Percentiles rank a stretch among this genome's conserved stretches.
Conservation (phyloP, 768 basidiomycete species). For the Aureoboletus auriporus region DNA sequence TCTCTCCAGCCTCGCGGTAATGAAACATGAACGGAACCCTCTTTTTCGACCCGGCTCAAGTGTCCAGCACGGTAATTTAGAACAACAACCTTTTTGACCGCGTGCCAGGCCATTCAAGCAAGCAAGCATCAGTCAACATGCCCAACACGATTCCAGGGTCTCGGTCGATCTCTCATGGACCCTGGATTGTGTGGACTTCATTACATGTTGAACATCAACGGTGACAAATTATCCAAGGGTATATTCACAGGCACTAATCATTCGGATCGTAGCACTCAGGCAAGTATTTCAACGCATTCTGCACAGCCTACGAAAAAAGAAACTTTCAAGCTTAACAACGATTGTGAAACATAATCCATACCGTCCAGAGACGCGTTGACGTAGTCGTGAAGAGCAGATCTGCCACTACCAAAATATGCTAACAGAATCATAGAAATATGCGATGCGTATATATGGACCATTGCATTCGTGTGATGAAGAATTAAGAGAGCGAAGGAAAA, state of each 20-base stretch:
- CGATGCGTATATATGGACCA: conserved; percentile 16
- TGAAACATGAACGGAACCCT: conserved; percentile 10
- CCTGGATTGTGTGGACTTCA: no score
- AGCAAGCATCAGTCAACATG: conserved; percentile 4
- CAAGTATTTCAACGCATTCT: neutral
- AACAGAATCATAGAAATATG: conserved; percentile 9
- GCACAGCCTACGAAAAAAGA: no score
- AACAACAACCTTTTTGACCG: conserved; percentile 6
- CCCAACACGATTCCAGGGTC: conserved; percentile 4
- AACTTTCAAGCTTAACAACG: conserved; percentile 3
- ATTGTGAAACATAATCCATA: conserved; percentile 6
- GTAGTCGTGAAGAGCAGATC: conserved; percentile 1
- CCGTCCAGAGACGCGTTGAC: neutral
- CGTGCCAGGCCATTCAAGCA: neutral
- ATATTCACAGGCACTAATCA: neutral
- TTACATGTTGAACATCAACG: no score
- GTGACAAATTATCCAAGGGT: neutral
- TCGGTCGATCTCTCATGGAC: no score
- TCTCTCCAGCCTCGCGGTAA: conserved; percentile 17
- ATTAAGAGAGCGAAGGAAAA: conserved; percentile 10
- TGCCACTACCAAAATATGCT: conserved; percentile 5
- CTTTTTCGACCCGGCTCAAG: neutral
- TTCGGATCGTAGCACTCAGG: neutral
- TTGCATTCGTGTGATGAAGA: conserved; percentile 9
- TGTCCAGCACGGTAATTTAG: conserved; percentile 18